Evolutionary conservation across 2,329 filamentous ascomycete genomes (phyloP).

Genomic region (Didymosphaeria variabile): DNA sequence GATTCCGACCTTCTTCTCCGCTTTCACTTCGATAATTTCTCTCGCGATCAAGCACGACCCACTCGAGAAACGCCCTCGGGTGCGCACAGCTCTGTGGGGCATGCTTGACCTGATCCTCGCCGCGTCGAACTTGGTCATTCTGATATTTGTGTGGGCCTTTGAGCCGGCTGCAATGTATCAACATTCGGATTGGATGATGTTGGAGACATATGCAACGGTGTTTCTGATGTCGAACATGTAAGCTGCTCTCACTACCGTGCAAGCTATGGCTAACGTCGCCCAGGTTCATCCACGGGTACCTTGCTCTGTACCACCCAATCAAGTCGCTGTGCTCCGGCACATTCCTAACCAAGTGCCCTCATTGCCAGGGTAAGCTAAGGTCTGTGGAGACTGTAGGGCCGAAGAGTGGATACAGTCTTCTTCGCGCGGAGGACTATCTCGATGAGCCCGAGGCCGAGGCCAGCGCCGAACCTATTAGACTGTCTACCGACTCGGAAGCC

Average conservation of each 20-base stretch:
- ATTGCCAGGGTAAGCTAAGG: conserved; percentile 5
- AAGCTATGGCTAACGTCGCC: neutral
- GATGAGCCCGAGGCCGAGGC: conserved; percentile 7
- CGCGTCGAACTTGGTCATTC: neutral
- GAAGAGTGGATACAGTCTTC: neutral
- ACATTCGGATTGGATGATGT: conserved; percentile 7
- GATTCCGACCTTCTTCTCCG: conserved; percentile 7
- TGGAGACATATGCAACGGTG: conserved; percentile 11
- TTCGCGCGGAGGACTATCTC: conserved; percentile 3
- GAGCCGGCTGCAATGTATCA: neutral
- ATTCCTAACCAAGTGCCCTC: neutral
- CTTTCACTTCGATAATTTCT: neutral
- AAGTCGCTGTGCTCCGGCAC: neutral
- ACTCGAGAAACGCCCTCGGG: neutral
- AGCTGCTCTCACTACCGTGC: neutral
- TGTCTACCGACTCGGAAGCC: neutral
- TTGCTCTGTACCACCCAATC: neutral
- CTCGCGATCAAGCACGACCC: neutral
- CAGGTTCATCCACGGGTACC: conserved; percentile 11
- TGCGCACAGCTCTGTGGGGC: conserved; percentile 1
- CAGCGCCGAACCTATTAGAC: neutral
- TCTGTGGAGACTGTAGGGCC: neutral
- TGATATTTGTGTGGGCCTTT: conserved; percentile 2
- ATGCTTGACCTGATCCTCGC: neutral
- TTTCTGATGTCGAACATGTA: conserved; percentile 9